Evolutionary conservation across 345 rosid genomes (phyloP).

Genomic region (Dovyalis caffra): DNA sequence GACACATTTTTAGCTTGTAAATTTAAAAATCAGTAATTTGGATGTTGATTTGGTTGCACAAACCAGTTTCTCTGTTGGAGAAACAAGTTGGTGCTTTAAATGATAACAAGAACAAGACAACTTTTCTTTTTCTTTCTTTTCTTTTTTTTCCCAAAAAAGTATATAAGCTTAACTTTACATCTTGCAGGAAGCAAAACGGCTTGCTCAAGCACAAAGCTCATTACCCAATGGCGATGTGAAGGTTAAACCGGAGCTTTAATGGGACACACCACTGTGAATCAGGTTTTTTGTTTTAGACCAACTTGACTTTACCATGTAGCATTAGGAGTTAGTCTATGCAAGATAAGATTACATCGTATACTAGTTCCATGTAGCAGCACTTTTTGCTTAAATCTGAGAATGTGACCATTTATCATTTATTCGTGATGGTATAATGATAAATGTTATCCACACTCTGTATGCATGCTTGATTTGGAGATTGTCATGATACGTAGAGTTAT

Average conservation of each 20-base stretch:
- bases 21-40: not conserved
- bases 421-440: not conserved
- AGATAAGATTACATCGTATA: not conserved
- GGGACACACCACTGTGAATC: not conserved
- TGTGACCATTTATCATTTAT: not conserved
- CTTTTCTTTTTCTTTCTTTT: not conserved
- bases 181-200: conserved; percentile 73
- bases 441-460: too few relatives aligned
- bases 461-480: not conserved
- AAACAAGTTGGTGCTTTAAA: not conserved
- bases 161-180: not conserved
- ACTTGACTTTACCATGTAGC: not conserved
- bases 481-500: not conserved
- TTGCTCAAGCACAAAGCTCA: conserved; percentile 65
- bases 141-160: not conserved
- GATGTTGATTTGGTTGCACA: not conserved
- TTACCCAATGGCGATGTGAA: conserved; percentile 89
- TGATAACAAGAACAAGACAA: not conserved
- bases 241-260: conserved; percentile 61
- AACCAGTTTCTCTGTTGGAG: not conserved
- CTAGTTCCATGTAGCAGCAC: not conserved
- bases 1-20: not conserved
- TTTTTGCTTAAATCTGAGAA: not conserved
- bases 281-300: not conserved
- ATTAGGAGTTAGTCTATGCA: not conserved